These are phyloP conservation scores for Lachnum nothofagi DNA, from an alignment of 2,329 filamentous ascomycete species.

Conservation along the genomic window DNA sequence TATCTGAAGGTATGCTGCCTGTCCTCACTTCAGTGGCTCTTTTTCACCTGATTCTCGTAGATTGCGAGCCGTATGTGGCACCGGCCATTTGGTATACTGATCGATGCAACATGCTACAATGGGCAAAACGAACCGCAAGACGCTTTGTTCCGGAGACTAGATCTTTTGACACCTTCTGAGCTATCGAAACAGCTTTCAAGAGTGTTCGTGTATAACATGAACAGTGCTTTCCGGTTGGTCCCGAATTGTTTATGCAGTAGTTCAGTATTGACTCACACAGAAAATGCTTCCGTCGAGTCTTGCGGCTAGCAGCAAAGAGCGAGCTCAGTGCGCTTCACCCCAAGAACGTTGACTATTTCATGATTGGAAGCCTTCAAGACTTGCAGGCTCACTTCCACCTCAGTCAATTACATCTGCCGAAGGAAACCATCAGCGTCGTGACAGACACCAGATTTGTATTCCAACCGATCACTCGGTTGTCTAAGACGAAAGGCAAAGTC, in stretches of 20 bases:
- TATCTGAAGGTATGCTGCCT: slow-evolving; percentile 53
- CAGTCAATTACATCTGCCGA: slow-evolving; percentile 60
- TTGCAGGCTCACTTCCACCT: slow-evolving; percentile 63
- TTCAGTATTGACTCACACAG: slow-evolving; percentile 34
- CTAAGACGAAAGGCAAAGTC: slow-evolving; percentile 65
- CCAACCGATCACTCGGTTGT: slow-evolving; percentile 59
- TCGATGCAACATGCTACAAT: slow-evolving; percentile 66
- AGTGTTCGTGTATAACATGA: slow-evolving; percentile 70
- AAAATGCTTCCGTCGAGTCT: slow-evolving; percentile 60
- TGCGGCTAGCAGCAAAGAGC: slow-evolving; percentile 57
- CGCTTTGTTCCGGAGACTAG: slow-evolving; percentile 58
- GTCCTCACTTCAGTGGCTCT: neutral
- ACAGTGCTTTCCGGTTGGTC: slow-evolving; percentile 61
- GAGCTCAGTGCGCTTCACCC: slow-evolving; percentile 58
- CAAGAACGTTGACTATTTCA: slow-evolving; percentile 59
- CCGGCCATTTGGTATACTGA: slow-evolving; percentile 60
- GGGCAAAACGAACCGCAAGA: slow-evolving; percentile 63
- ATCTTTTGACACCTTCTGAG: slow-evolving; percentile 58
- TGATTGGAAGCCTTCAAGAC: slow-evolving; percentile 61
- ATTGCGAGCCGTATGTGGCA: slow-evolving; percentile 68
- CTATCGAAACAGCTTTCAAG: slow-evolving; percentile 54
- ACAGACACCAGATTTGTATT: slow-evolving; percentile 62
- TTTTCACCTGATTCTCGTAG: slow-evolving; percentile 33
- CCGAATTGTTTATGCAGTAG: slow-evolving; percentile 53
- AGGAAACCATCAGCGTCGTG: slow-evolving; percentile 65